Percentiles rank a stretch among this genome's conserved stretches.
Conservation (phyloP, 306 rosid genomes). For the Aeschynomene evenia region DNA sequence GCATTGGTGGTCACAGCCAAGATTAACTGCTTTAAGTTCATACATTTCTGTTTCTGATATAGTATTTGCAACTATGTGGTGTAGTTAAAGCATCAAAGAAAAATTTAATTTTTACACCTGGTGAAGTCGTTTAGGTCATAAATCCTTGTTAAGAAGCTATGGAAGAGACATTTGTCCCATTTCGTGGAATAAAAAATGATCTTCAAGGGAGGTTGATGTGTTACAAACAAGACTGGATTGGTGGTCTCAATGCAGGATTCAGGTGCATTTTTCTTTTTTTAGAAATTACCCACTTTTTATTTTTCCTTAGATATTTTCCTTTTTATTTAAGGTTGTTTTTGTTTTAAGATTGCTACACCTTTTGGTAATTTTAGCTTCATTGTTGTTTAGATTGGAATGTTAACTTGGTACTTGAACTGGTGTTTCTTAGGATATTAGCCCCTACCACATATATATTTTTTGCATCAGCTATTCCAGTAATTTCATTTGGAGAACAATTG, state of each 20-base stretch:
- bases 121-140: not conserved
- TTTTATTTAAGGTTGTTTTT: not conserved
- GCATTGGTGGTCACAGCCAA: not conserved
- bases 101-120: not conserved
- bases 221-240: conserved; percentile 76
- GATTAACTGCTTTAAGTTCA: conserved; percentile 6
- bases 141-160: conserved; percentile 29
- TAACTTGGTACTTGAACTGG: conserved; percentile 18
- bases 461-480: conserved; percentile 81
- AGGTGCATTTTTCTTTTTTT: conserved; percentile 42
- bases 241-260: conserved; percentile 62
- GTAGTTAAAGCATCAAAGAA: conserved; percentile 27
- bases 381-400: conserved; percentile 1
- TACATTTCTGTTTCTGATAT: conserved; percentile 25
- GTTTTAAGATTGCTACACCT: conserved; percentile 15
- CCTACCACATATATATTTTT: conserved; percentile 80
- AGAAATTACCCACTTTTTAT: not conserved
- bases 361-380: conserved; percentile 3
- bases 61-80: conserved; percentile 7
- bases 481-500: conserved; percentile 81
- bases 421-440: conserved; percentile 62
- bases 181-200: conserved; percentile 68
- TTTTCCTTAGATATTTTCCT: not conserved
- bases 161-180: conserved; percentile 76
- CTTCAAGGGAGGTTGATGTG: conserved; percentile 56